Evolutionary conservation across 139 green algal genomes (phyloP).

Genomic region (Pycnococcus provasolii): DNA sequence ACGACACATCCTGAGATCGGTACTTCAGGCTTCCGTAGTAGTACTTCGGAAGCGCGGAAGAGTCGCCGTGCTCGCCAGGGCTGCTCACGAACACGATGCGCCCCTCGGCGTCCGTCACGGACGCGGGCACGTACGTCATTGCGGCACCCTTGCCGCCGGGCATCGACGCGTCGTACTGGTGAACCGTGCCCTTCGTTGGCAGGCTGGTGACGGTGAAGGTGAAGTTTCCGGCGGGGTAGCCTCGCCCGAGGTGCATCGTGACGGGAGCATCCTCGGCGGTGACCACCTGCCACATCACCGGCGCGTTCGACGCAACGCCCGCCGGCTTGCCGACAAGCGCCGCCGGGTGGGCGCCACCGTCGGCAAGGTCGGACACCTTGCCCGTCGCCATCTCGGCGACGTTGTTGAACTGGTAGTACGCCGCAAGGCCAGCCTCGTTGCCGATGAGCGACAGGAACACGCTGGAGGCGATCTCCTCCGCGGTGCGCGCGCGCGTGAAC

Average conservation of each 20-base stretch:
- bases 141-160: not conserved
- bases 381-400: not conserved
- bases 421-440: not conserved
- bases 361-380: not conserved
- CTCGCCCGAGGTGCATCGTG: not conserved
- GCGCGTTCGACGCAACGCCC: not conserved
- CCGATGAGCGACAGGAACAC: not conserved
- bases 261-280: constrained; percentile 1
- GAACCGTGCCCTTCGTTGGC: not conserved
- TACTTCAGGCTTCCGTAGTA: constrained; percentile 1
- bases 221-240: not conserved
- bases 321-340: not conserved
- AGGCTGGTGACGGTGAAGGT: not conserved
- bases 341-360: not conserved
- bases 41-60: not conserved
- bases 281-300: not conserved
- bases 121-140: not conserved
- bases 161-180: not conserved
- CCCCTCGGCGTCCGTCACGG: not conserved
- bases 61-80: not conserved
- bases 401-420: constrained; percentile 4
- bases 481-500: not conserved
- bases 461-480: not conserved
- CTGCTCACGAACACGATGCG: not conserved
- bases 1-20: not conserved